A percentile compares a stretch with the other conserved stretches of the same genome.
These are phyloP conservation scores for Ophiosphaerella herpotricha DNA, from an alignment of 2,329 filamentous ascomycete species.

Conservation along the genomic window DNA sequence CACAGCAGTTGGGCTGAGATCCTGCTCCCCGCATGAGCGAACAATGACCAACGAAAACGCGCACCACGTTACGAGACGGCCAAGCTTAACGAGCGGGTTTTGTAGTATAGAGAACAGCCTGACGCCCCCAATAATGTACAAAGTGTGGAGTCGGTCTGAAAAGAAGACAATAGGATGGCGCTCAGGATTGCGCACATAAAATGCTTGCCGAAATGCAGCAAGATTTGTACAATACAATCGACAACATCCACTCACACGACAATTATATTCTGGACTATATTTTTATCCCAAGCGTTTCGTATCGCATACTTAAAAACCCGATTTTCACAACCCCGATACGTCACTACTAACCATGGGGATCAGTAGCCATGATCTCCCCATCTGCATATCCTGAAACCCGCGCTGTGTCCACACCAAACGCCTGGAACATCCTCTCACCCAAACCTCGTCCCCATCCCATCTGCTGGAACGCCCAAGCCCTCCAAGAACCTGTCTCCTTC, in stretches of 20 bases:
- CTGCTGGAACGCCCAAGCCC: conserved; percentile 3
- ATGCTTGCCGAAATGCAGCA: not conserved
- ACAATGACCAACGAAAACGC: not conserved
- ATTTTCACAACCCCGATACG: not conserved
- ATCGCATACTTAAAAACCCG: too few relatives aligned
- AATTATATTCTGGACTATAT: not conserved
- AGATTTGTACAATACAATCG: conserved; percentile 11
- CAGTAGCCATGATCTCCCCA: not conserved
- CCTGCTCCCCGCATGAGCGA: conserved; percentile 53
- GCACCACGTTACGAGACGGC: not conserved
- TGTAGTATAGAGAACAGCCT: not conserved
- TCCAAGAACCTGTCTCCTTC: conserved; percentile 2
- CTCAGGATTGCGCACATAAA: conserved; percentile 14
- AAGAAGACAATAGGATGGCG: conserved; percentile 18
- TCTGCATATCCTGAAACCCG: conserved; percentile 7
- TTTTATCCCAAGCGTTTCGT: not conserved
- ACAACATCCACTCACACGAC: conserved; percentile 7
- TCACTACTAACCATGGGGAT: not conserved
- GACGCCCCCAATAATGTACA: not conserved
- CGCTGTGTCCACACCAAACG: not conserved
- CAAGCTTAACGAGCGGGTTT: not conserved
- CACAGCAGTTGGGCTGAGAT: conserved; percentile 59
- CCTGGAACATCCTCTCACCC: not conserved
- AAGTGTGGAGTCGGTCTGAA: not conserved
- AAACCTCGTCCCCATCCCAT: not conserved